A percentile compares a stretch with the other conserved stretches of the same genome.
Conservation (phyloP, 2,329 filamentous ascomycete genomes). For the Phialophora macrospora region DNA sequence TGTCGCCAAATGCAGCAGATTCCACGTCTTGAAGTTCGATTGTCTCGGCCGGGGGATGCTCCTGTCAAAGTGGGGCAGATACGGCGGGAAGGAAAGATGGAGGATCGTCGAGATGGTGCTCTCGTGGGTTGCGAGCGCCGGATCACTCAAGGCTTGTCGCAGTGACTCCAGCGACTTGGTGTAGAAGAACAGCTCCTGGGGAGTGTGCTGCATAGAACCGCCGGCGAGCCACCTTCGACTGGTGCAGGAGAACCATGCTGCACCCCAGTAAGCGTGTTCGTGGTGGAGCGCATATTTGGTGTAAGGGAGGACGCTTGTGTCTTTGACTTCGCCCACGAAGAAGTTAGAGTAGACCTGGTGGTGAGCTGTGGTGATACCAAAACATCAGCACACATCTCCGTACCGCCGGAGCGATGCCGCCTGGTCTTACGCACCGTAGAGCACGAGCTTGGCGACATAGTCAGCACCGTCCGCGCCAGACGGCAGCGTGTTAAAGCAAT, state of each 20-base stretch:
- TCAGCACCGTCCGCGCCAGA: conserved; percentile 2
- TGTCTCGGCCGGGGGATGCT: not conserved
- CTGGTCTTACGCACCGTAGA: not conserved
- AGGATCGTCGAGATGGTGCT: conserved; percentile 4
- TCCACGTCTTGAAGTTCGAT: conserved; percentile 5
- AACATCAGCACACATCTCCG: not conserved
- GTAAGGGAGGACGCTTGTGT: conserved; percentile 2
- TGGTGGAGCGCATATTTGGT: not conserved
- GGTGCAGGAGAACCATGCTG: conserved; percentile 1
- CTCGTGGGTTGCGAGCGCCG: not conserved
- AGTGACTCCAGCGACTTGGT: conserved; percentile 2
- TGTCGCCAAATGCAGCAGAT: not conserved
- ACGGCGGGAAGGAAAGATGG: not conserved
- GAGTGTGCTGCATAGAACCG: not conserved
- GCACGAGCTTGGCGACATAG: conserved; percentile 5
- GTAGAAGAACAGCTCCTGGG: conserved; percentile 3
- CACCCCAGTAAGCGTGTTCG: not conserved
- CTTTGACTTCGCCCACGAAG: not conserved
- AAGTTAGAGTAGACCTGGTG: conserved; percentile 2
- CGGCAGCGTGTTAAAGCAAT: conserved; percentile 1
- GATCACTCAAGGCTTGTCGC: not conserved
- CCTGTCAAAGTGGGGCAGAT: not conserved
- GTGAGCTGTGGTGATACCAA: not conserved
- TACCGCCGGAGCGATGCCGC: not conserved
- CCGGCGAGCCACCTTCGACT: not conserved